Evolutionary conservation across 2,329 filamentous ascomycete species (phyloP).

Genomic region (Colletotrichum navitas): DNA sequence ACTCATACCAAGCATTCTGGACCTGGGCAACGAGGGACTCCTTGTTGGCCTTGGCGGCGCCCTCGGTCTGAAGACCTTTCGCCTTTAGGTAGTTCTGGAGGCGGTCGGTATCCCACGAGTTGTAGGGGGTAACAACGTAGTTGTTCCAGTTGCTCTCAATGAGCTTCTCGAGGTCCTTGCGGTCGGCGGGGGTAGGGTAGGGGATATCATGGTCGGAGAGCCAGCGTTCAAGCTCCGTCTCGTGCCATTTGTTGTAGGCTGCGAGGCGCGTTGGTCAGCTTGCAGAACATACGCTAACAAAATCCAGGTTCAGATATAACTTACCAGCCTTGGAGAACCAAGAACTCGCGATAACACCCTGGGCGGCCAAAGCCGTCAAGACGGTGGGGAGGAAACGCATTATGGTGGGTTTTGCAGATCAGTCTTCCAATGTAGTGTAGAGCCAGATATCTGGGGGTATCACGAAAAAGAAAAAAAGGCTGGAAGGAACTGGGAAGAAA

Average conservation of each 20-base stretch:
- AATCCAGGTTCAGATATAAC: conserved; percentile 47
- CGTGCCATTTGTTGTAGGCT: conserved; percentile 99
- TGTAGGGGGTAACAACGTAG: conserved; percentile 81
- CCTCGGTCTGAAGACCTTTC: conserved; percentile 78
- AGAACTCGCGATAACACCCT: conserved; percentile 77
- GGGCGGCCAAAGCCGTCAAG: conserved; percentile 78
- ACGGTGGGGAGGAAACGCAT: conserved; percentile 85
- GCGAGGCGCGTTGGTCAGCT: conserved; percentile 38
- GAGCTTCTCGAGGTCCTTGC: conserved; percentile 93
- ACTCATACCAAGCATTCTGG: conserved; percentile 81
- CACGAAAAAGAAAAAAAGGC: conserved; percentile 11
- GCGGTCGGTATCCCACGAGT: conserved; percentile 78
- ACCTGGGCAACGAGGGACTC: conserved; percentile 78
- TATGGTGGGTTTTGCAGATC: conserved; percentile 47
- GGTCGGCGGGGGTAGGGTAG: conserved; percentile 89
- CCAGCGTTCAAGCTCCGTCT: conserved; percentile 98
- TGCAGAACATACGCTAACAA: conserved; percentile 6
- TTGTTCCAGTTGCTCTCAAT: conserved; percentile 91
- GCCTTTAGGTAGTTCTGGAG: conserved; percentile 75
- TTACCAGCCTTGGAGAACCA: conserved; percentile 91
- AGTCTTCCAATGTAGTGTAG: conserved; percentile 42
- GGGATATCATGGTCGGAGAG: conserved; percentile 92
- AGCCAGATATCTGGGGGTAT: conserved; percentile 36
- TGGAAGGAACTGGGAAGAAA: conserved; percentile 43
- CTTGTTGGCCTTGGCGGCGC: conserved; percentile 75